Conservation (phyloP, 2,329 filamentous ascomycete species). For the Aspergillus intermedius region DNA sequence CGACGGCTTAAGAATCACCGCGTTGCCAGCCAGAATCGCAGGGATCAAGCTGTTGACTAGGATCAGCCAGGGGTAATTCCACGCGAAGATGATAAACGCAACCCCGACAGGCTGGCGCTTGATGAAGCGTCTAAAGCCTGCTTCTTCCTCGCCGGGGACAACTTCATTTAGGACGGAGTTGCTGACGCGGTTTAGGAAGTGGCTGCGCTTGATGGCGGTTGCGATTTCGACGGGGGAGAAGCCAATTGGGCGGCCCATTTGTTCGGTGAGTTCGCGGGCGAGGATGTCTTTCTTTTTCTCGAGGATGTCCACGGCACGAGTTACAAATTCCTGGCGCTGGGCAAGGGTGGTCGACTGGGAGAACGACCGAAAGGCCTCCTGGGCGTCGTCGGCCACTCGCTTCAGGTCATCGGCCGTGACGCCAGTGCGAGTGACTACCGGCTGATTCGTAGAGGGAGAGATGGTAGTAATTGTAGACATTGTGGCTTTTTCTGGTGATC, state of each 20-base stretch:
- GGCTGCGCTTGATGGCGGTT: slow-evolving; percentile 76
- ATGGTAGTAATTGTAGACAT: slow-evolving; percentile 61
- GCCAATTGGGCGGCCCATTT: slow-evolving; percentile 90
- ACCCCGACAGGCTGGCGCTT: slow-evolving; percentile 82
- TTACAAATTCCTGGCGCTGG: slow-evolving; percentile 73
- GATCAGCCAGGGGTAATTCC: slow-evolving; percentile 96
- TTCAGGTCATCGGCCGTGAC: slow-evolving; percentile 64
- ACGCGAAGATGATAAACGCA: slow-evolving; percentile 83
- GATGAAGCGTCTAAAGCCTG: slow-evolving; percentile 86
- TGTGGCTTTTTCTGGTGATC: slow-evolving; percentile 41
- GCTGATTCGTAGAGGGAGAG: slow-evolving; percentile 81
- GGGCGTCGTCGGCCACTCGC: slow-evolving; percentile 63
- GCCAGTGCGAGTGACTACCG: slow-evolving; percentile 72
- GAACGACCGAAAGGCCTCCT: slow-evolving; percentile 69
- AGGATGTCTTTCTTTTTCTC: slow-evolving; percentile 68
- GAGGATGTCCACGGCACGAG: slow-evolving; percentile 68
- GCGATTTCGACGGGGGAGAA: slow-evolving; percentile 77
- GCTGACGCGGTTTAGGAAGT: slow-evolving; percentile 80
- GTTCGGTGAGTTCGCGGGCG: slow-evolving; percentile 76
- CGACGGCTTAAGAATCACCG: slow-evolving; percentile 88
- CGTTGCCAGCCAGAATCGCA: slow-evolving; percentile 83
- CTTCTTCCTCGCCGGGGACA: slow-evolving; percentile 73
- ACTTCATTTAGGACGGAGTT: slow-evolving; percentile 60
- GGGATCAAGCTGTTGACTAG: slow-evolving; percentile 89
- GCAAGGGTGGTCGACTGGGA: slow-evolving; percentile 68